Evolutionary conservation across 371 early-diverging fungal genomes (phyloP), one percentile per base, ranked within the genome.

Genomic region (Nematocida displodere): DNA sequence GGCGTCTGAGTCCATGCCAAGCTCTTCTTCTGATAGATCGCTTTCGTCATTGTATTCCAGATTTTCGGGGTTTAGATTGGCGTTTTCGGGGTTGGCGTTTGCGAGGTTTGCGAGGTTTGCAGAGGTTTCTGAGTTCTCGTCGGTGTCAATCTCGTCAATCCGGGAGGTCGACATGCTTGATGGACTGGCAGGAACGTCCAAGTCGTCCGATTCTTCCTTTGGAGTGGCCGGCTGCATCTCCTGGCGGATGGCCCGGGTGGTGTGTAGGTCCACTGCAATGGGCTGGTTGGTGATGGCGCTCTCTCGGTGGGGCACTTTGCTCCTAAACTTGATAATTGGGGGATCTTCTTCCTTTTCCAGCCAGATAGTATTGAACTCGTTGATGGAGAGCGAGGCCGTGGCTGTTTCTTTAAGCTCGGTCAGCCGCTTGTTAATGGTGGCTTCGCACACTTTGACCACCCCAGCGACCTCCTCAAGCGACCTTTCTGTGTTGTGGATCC

Each of bases 401-500:
- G 91, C 89, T 0, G 97, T 96, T 24, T 86, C 80, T 28, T 86
- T 85, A 53, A 97, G 91, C 82, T 97, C 98, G 8, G 86, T 84
- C 54, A 96, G 82, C 77, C 95, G 85, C 68, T 89, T 90, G 64
- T 88, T 85, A 49, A 99, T 87, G 0, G 97, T 99, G 0, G 86
- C 82, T 66, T 90, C 91, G 40, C 91, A 90, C 26, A 95, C 92
- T 81, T 92, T 92, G 48, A 94, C 97, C 0, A 93, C 89, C 53
- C 86, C 85, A 46, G 92, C 90, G 59, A 97, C 89, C 80, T 99
- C 97, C 28, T 84, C 85, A 11, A 87, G 85, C 0, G 92, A 88
- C 55, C 95, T 87, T 50, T 88, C 85, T 77, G 91, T 94, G 31
- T 90, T 90, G 77, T 94, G 89, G 88, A 97, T 92, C 64, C 96